A percentile compares a stretch with the other conserved stretches of the same genome.
These are phyloP conservation scores for Penicillium fuscoglaucum DNA, from an alignment of 2,329 filamentous ascomycete genomes.

Conservation along the genomic window DNA sequence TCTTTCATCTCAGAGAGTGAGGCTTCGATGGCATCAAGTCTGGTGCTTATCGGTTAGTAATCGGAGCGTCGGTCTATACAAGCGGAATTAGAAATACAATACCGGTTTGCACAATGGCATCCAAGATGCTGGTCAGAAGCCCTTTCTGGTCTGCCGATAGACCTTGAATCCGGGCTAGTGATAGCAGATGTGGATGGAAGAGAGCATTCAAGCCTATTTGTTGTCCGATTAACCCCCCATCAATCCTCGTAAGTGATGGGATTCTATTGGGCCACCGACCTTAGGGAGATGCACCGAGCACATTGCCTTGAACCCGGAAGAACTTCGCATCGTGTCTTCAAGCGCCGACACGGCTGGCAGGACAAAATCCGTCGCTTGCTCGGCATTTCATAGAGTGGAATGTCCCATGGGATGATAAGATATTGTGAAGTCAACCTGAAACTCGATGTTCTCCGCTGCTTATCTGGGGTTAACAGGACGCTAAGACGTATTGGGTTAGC, in stretches of 20 bases:
- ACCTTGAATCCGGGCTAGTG: not conserved
- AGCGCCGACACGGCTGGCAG: conserved; percentile 21
- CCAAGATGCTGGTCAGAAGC: not conserved
- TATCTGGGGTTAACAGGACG: conserved; percentile 9
- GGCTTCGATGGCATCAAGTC: conserved; percentile 4
- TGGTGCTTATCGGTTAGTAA: not conserved
- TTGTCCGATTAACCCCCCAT: not conserved
- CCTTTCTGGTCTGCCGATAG: not conserved
- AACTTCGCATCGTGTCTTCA: conserved; percentile 24
- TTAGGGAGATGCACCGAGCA: conserved; percentile 12
- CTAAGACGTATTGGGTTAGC: conserved; percentile 10
- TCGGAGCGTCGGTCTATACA: not conserved
- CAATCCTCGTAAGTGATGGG: not conserved
- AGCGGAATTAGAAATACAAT: not conserved
- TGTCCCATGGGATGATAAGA: not conserved
- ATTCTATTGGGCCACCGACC: not conserved
- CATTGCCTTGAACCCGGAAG: conserved; percentile 6
- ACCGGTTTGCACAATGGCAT: conserved; percentile 6
- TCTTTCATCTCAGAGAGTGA: conserved; percentile 10
- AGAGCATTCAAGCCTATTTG: conserved; percentile 9
- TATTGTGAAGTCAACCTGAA: conserved; percentile 6
- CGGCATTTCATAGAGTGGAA: conserved; percentile 5
- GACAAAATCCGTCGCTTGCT: conserved; percentile 14
- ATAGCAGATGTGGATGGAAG: conserved; percentile 8
- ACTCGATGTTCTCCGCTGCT: conserved; percentile 14